Evolutionary conservation across 805 yeast species (phyloP).

Genomic region (Nakazawaea molendinolei): DNA sequence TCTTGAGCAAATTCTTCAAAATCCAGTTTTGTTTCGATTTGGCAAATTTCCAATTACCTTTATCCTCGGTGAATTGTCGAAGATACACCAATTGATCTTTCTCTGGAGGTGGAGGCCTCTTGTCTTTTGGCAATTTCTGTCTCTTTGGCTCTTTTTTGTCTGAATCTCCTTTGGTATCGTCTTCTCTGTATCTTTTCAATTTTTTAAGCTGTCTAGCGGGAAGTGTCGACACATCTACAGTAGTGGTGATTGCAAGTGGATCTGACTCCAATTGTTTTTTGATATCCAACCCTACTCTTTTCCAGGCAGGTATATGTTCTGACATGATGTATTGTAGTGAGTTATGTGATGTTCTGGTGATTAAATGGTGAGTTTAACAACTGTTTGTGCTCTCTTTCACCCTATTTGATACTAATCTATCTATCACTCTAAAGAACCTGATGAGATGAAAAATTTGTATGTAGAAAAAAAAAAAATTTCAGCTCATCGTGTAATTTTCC

Average conservation of each 20-base stretch:
- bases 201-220: conserved; percentile 38
- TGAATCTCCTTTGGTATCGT: conserved; percentile 13
- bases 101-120: conserved; percentile 68
- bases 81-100: conserved; percentile 68
- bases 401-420: no score
- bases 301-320: conserved; percentile 71
- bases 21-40: conserved; percentile 88
- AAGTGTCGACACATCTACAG: conserved; percentile 35
- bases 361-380: background rate
- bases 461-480: no score
- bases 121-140: conserved; percentile 58
- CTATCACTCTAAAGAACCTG: no score
- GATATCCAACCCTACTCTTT: conserved; percentile 63
- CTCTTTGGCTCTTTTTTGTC: conserved; percentile 62
- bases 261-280: conserved; percentile 39
- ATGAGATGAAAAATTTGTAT: no score
- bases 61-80: conserved; percentile 49
- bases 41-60: conserved; percentile 71
- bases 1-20: conserved; percentile 48
- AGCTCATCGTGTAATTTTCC: no score
- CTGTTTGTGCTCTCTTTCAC: no score
- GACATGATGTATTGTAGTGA: conserved; percentile 12
- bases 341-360: background rate
- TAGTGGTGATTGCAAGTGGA: conserved; percentile 36
- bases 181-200: conserved; percentile 25